Base-by-base conservation (phyloP, 1,139 yeast genomes). In the Kodamaea ohmeri region DNA sequence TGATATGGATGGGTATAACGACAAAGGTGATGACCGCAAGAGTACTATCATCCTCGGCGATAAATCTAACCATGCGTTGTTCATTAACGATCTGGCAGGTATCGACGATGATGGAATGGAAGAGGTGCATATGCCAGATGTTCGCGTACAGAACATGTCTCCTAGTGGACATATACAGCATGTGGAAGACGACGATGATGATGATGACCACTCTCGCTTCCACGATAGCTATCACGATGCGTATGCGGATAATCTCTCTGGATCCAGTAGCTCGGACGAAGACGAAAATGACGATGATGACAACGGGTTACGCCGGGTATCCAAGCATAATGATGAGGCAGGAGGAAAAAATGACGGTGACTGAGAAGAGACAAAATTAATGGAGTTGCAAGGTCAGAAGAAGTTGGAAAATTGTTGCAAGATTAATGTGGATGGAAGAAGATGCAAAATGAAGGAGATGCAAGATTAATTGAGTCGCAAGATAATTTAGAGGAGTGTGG, bases 291-390 rank as follows among this genome's bases (percentile, higher is more conserved):
- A 38, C 6, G 35, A 37, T 18, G 39, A 37, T 3, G 36, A 35
- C 22, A 48, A 51, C 32, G 55, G 49, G 35, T 55, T 67, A 40
- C 59, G 68, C 34, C 57, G 73, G 51, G 73, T 67, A 21, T 61
- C 67, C n/a, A 67, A 60, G 44, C 73, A 67, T 48, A 58, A 55
- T 44, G 63, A 66, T 61, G n/a, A n/a, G n/a, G n/a, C n/a, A n/a
- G n/a, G n/a, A n/a, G n/a, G n/a, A n/a, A n/a, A n/a, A n/a, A n/a
- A n/a, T n/a, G n/a, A n/a, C n/a, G n/a, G n/a, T n/a, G n/a, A n/a
- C n/a, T n/a, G n/a, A n/a, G n/a, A n/a, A n/a, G n/a, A n/a, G n/a
- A n/a, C n/a, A n/a, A n/a, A n/a, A n/a, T n/a, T n/a, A n/a, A n/a
- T n/a, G n/a, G n/a, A n/a, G n/a, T n/a, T n/a, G n/a, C n/a, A n/a